Percentiles rank a stretch among this genome's conserved stretches.
Conservation (phyloP, 495 filamentous ascomycete genomes). For the Thermothielavioides terrestris region DNA sequence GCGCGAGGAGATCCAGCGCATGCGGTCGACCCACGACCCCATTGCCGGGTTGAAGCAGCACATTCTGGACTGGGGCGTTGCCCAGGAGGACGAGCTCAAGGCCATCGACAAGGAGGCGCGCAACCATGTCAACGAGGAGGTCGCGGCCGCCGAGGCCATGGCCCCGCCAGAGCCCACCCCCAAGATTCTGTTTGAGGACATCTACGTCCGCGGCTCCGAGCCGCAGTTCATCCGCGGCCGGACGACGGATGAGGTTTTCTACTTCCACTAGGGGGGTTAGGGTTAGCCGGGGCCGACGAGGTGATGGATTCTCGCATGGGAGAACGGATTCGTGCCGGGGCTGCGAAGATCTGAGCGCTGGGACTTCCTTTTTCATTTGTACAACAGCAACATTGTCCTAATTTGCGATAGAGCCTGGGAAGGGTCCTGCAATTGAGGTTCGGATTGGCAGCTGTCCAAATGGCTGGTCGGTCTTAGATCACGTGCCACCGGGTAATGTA, state of each 20-base stretch:
- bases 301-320: not conserved
- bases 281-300: not conserved
- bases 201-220: slow-evolving; percentile 88
- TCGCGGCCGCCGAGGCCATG: slow-evolving; percentile 83
- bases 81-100: slow-evolving; percentile 96
- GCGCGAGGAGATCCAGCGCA: slow-evolving; percentile 97
- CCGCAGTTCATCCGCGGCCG: slow-evolving; percentile 84
- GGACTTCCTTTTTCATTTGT: slow-evolving; percentile 14
- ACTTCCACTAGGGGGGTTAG: slow-evolving; percentile 43
- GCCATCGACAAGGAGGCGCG: slow-evolving; percentile 85
- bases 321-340: not conserved
- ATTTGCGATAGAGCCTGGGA: slow-evolving; percentile 18
- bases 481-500: not conserved
- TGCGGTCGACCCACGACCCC: slow-evolving; percentile 96
- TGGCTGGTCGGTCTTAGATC: not conserved
- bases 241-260: slow-evolving; percentile 87
- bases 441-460: slow-evolving; percentile 1
- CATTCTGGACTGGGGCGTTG: slow-evolving; percentile 89
- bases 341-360: slow-evolving; percentile 8
- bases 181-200: slow-evolving; percentile 89
- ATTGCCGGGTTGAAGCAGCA: slow-evolving; percentile 98
- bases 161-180: slow-evolving; percentile 61
- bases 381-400: slow-evolving; percentile 23
- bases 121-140: slow-evolving; percentile 76
- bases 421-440: slow-evolving; percentile 15